These are phyloP conservation scores for Penicillium daleae DNA, from an alignment of 495 filamentous ascomycete species.

Conservation along the genomic window DNA sequence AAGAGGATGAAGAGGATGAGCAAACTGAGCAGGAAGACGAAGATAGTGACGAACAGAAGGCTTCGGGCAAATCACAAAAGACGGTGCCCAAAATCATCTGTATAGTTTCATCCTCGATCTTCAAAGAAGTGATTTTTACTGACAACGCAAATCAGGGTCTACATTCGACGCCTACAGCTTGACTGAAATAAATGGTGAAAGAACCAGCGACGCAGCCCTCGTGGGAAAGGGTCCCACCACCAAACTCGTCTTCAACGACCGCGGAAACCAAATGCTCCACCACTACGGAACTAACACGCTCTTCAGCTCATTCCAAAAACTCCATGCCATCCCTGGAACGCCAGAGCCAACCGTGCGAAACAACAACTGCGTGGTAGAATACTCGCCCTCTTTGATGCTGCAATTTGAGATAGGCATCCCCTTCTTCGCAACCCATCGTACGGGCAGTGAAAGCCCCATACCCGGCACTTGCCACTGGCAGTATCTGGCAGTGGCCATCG, in stretches of 20 bases:
- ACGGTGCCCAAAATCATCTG: constrained; percentile 9
- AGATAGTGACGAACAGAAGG: not conserved
- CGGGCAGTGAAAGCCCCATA: constrained; percentile 1
- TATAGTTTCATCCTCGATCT: constrained; percentile 10
- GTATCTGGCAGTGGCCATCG: constrained; percentile 48
- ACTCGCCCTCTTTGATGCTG: constrained; percentile 32
- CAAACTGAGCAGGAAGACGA: not conserved
- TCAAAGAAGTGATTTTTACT: constrained; percentile 2
- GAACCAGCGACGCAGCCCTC: not conserved
- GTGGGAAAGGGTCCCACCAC: constrained; percentile 31
- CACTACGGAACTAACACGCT: constrained; percentile 12
- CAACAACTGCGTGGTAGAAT: constrained; percentile 37
- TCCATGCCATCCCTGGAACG: constrained; percentile 14
- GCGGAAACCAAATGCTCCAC: constrained; percentile 39
- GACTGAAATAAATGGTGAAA: constrained; percentile 5
- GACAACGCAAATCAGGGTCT: constrained; percentile 14
- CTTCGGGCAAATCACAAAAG: not conserved
- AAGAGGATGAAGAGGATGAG: constrained; percentile 5
- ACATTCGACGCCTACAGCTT: constrained; percentile 7
- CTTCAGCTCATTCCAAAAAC: constrained; percentile 23
- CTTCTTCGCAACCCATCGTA: constrained; percentile 44
- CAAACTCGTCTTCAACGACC: constrained; percentile 43
- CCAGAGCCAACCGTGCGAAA: constrained; percentile 14
- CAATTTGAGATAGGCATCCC: constrained; percentile 47
- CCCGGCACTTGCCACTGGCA: constrained; percentile 39